Evolutionary conservation across 345 rosid genomes (phyloP).

Genomic region (Syzygium grande): DNA sequence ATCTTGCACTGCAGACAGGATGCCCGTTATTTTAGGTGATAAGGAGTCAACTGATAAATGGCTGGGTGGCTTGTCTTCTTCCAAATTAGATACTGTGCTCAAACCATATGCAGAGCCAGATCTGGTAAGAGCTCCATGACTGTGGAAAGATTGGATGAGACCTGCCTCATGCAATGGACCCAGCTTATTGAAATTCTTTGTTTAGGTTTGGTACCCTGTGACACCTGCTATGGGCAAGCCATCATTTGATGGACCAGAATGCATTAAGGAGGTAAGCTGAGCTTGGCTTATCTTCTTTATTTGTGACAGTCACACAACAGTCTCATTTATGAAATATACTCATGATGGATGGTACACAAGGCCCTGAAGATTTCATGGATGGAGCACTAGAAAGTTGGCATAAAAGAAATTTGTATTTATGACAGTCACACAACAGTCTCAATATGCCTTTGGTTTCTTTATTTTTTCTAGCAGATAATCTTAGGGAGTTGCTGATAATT

Average conservation of each 20-base stretch:
- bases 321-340: neutral
- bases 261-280: constrained; percentile 58
- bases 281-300: neutral
- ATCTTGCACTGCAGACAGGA: constrained; percentile 44
- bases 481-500: neutral
- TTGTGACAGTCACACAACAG: neutral
- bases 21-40: constrained; percentile 82
- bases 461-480: neutral
- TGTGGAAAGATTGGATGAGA: neutral
- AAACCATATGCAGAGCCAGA: constrained; percentile 66
- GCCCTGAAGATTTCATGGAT: neutral
- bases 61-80: constrained; percentile 47
- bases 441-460: neutral
- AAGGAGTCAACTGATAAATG: constrained; percentile 59
- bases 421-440: no score
- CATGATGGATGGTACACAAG: neutral
- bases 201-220: constrained; percentile 80
- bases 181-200: neutral
- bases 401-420: neutral
- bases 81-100: constrained; percentile 40
- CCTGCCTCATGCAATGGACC: neutral
- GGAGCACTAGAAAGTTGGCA: neutral
- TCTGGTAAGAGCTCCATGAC: constrained; percentile 42
- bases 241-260: constrained; percentile 83
- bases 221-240: constrained; percentile 81